These are phyloP conservation scores for Trichoderma breve DNA, from an alignment of 2,329 filamentous ascomycete species.

Conservation along the genomic window DNA sequence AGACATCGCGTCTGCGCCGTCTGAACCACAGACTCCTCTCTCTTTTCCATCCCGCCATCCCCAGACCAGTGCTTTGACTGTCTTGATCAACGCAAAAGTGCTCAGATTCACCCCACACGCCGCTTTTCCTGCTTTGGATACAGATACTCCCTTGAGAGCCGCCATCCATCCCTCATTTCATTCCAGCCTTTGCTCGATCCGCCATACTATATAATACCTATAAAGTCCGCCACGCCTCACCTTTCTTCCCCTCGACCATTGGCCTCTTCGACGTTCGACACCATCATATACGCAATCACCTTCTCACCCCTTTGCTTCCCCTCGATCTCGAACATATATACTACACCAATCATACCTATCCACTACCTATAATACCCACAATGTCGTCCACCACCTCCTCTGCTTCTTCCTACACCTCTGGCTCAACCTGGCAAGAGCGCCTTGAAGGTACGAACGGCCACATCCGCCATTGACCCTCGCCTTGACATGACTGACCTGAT, in stretches of 20 bases:
- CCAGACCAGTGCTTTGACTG: conserved; percentile 5
- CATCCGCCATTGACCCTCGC: neutral
- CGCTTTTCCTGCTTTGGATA: conserved; percentile 13
- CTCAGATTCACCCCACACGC: conserved; percentile 14
- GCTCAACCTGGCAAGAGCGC: conserved; percentile 52
- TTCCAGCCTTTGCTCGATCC: conserved; percentile 12
- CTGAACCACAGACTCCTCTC: conserved; percentile 15
- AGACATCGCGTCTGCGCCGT: conserved; percentile 16
- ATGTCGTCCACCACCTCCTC: conserved; percentile 26
- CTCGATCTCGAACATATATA: neutral
- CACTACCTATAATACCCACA: neutral
- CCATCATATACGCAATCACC: neutral
- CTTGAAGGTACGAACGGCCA: conserved; percentile 46
- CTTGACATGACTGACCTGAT: neutral
- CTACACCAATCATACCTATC: neutral
- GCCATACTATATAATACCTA: conserved; percentile 1
- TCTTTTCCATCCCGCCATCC: neutral
- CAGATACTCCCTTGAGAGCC: conserved; percentile 12
- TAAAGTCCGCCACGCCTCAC: conserved; percentile 3
- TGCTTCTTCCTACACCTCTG: conserved; percentile 28
- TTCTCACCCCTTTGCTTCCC: neutral
- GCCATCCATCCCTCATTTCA: conserved; percentile 15
- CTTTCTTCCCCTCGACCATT: neutral
- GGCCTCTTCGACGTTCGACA: neutral
- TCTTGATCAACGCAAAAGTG: conserved; percentile 10